phyloP scores from a whole-genome alignment of 768 basidiomycete species.

The Crucibulum laeve region DNA sequence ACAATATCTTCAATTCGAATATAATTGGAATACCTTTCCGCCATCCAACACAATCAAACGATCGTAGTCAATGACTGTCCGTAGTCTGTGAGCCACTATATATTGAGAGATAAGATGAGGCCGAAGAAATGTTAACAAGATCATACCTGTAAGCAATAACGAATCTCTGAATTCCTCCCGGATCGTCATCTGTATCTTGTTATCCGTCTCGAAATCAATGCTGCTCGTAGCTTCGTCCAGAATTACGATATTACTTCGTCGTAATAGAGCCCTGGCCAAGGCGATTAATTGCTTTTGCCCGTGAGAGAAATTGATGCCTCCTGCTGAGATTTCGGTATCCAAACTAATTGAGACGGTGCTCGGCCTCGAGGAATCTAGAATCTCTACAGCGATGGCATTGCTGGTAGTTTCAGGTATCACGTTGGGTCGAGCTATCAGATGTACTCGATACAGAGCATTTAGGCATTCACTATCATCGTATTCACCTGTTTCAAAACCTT shows the following conservation, averaged over 20 bases:
- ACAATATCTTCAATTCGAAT: neutral
- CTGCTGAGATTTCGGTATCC: conserved; percentile 77
- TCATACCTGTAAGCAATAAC: conserved; percentile 65
- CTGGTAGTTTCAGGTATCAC: conserved; percentile 34
- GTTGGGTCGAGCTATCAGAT: conserved; percentile 58
- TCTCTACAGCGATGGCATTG: conserved; percentile 32
- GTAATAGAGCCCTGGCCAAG: conserved; percentile 76
- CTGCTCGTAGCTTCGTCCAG: conserved; percentile 84
- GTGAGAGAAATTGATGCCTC: conserved; percentile 89
- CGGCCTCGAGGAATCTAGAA: conserved; percentile 33
- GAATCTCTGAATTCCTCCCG: conserved; percentile 79
- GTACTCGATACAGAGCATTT: conserved; percentile 79
- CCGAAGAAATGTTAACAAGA: neutral
- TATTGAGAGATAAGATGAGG: conserved; percentile 2
- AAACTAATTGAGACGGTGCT: conserved; percentile 50
- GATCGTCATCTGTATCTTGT: conserved; percentile 87
- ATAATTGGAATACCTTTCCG: conserved; percentile 33
- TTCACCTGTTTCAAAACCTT: conserved; percentile 40
- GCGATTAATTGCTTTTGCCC: conserved; percentile 88
- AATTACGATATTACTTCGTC: conserved; percentile 69
- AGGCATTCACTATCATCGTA: conserved; percentile 76
- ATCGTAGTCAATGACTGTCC: conserved; percentile 80
- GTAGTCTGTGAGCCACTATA: conserved; percentile 67
- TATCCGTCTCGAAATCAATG: conserved; percentile 84
- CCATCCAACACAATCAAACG: conserved; percentile 78